Conservation (phyloP, 169 alveolate genomes). For the Cryptosporidium sp. region DNA sequence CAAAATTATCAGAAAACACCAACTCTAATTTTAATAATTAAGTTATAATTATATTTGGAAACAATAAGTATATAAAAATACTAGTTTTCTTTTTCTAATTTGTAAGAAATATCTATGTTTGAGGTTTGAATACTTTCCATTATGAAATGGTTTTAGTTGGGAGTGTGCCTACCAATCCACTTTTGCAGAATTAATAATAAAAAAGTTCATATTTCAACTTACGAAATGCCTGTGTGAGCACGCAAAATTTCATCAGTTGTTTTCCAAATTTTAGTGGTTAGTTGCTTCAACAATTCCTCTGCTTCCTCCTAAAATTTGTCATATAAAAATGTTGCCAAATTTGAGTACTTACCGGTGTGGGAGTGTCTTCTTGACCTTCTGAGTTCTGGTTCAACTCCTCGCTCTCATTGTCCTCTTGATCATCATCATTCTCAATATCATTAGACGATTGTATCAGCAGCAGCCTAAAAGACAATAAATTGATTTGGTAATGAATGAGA, state of each 20-base stretch:
- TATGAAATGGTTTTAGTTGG: constrained; percentile 54
- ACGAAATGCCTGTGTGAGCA: constrained; percentile 77
- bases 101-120: neutral
- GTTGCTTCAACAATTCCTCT: constrained; percentile 25
- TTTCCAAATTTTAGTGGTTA: constrained; percentile 64
- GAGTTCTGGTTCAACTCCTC: neutral
- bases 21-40: constrained; percentile 10
- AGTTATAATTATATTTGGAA: neutral
- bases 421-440: neutral
- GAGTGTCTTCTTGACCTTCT: constrained; percentile 30
- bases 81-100: neutral
- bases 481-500: neutral
- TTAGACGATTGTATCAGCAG: constrained; percentile 26
- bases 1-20: constrained; percentile 11
- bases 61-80: neutral
- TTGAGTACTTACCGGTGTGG: constrained; percentile 59
- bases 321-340: neutral
- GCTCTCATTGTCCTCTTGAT: constrained; percentile 1
- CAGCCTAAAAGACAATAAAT: neutral
- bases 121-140: neutral
- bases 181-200: neutral
- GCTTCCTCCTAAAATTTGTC: constrained; percentile 68
- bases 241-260: constrained; percentile 65
- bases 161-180: constrained; percentile 69
- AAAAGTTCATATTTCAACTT: neutral